phyloP scores from a whole-genome alignment of 352 stramenopile genomes.

The Phytopythium litorale region DNA sequence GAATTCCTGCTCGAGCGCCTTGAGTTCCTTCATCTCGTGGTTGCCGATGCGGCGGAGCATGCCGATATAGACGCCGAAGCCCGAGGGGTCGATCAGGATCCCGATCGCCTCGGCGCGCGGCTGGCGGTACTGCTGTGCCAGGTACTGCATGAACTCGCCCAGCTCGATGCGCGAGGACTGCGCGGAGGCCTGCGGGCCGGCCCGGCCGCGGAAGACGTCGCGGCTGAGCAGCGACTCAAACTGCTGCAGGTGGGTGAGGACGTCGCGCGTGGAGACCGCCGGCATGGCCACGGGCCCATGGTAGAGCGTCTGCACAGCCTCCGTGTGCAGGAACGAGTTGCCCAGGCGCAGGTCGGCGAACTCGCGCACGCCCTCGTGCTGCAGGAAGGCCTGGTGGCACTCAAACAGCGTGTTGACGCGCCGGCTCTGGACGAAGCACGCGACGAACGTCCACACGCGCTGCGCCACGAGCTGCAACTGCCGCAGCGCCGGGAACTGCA shows the following conservation, averaged over 20 bases:
- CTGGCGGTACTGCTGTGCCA: conserved; percentile 66
- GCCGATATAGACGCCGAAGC: conserved; percentile 74
- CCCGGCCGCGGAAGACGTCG: conserved; percentile 44
- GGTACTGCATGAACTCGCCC: conserved; percentile 65
- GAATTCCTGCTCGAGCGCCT: conserved; percentile 76
- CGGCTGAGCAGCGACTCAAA: conserved; percentile 63
- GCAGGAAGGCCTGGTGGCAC: conserved; percentile 61
- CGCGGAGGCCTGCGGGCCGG: neutral
- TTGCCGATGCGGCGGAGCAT: conserved; percentile 72
- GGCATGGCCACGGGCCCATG: conserved; percentile 37
- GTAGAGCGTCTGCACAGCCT: conserved; percentile 77
- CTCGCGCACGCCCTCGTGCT: conserved; percentile 57
- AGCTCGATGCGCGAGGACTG: conserved; percentile 53
- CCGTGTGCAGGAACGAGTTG: conserved; percentile 75
- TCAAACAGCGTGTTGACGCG: conserved; percentile 74
- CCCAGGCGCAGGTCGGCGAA: conserved; percentile 71
- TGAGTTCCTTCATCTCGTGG: conserved; percentile 79
- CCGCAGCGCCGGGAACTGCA: conserved; percentile 44
- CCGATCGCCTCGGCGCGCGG: conserved; percentile 61
- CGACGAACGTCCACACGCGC: conserved; percentile 79
- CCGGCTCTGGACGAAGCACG: conserved; percentile 67
- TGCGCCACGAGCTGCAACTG: conserved; percentile 66
- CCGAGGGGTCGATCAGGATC: conserved; percentile 51
- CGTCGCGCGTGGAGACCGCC: conserved; percentile 58
- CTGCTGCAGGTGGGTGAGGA: conserved; percentile 59